Percentiles rank a stretch among this genome's conserved stretches.
phyloP scores from a whole-genome alignment of 805 yeast genomes.

The Saccharomycopsis sp. region DNA sequence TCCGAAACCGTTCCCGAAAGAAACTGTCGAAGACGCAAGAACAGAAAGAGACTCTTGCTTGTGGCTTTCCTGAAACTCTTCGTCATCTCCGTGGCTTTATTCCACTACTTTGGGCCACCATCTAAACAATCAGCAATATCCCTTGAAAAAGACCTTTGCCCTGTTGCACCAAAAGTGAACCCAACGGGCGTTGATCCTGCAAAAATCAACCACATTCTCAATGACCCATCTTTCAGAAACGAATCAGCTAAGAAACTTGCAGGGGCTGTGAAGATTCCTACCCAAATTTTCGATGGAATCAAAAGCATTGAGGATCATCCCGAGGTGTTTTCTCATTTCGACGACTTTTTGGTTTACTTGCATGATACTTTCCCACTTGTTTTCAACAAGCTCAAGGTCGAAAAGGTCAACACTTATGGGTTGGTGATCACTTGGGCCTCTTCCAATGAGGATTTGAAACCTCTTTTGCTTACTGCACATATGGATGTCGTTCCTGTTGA shows the following conservation, averaged over 20 bases:
- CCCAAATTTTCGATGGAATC: slow-evolving; percentile 39
- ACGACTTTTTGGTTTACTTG: slow-evolving; percentile 47
- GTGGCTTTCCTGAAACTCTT: too few species aligned
- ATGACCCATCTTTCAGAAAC: slow-evolving; percentile 29
- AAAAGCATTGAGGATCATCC: slow-evolving; percentile 28
- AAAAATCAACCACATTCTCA: slow-evolving; percentile 28
- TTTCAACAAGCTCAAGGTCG: slow-evolving; percentile 40
- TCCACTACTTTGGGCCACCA: too few species aligned
- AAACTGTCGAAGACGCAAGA: too few species aligned
- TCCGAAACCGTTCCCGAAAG: too few species aligned
- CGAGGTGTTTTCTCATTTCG: slow-evolving; percentile 42
- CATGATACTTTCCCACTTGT: slow-evolving; percentile 49
- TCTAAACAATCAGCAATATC: too few species aligned
- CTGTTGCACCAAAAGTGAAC: not conserved
- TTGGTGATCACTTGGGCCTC: slow-evolving; percentile 48
- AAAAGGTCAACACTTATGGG: slow-evolving; percentile 53
- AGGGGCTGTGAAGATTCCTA: slow-evolving; percentile 47
- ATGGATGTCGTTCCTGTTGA: slow-evolving; percentile 79
- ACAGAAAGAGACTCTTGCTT: too few species aligned
- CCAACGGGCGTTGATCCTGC: not conserved
- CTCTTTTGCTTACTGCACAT: slow-evolving; percentile 66
- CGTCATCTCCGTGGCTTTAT: too few species aligned
- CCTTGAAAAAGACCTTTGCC: too few species aligned
- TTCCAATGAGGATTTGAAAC: slow-evolving; percentile 56
- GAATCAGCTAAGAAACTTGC: slow-evolving; percentile 37